phyloP scores from a whole-genome alignment of 371 early-diverging fungal species.

The Batkoa obscura region DNA sequence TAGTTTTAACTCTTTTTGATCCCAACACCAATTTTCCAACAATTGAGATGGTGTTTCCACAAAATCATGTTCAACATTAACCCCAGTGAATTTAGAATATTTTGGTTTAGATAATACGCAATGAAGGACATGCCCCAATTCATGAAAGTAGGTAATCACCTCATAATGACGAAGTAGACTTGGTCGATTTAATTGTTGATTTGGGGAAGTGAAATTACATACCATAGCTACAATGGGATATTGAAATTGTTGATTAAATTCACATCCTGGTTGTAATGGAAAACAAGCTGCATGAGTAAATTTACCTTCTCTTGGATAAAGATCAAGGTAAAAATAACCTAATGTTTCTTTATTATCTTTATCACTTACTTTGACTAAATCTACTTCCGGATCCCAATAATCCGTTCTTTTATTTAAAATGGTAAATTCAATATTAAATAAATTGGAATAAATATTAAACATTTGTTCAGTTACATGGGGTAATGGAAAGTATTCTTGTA shows the following conservation, averaged over 20 bases:
- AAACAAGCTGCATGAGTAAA: slow-evolving; percentile 60
- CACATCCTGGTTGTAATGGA: slow-evolving; percentile 41
- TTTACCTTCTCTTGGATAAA: slow-evolving; percentile 58
- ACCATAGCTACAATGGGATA: slow-evolving; percentile 49
- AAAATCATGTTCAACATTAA: slow-evolving; percentile 61
- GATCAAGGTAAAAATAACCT: slow-evolving; percentile 61
- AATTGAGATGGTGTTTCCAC: slow-evolving; percentile 80
- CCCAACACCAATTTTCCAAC: slow-evolving; percentile 75
- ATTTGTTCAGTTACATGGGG: neutral
- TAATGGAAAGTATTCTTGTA: slow-evolving; percentile 3
- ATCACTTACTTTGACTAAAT: neutral
- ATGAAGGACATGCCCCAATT: slow-evolving; percentile 67
- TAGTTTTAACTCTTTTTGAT: slow-evolving; percentile 40
- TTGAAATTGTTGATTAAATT: neutral
- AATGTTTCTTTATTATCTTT: neutral
- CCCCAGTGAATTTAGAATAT: slow-evolving; percentile 52
- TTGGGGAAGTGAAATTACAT: slow-evolving; percentile 64
- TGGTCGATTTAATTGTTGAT: slow-evolving; percentile 40
- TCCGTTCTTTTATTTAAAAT: neutral
- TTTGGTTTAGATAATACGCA: slow-evolving; percentile 47
- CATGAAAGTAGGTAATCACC: slow-evolving; percentile 27
- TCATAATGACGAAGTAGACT: slow-evolving; percentile 66
- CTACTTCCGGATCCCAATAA: neutral
- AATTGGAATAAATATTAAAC: neutral
- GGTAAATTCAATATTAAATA: neutral